Conservation (phyloP, 768 basidiomycete species). For the Boletales sp. region DNA sequence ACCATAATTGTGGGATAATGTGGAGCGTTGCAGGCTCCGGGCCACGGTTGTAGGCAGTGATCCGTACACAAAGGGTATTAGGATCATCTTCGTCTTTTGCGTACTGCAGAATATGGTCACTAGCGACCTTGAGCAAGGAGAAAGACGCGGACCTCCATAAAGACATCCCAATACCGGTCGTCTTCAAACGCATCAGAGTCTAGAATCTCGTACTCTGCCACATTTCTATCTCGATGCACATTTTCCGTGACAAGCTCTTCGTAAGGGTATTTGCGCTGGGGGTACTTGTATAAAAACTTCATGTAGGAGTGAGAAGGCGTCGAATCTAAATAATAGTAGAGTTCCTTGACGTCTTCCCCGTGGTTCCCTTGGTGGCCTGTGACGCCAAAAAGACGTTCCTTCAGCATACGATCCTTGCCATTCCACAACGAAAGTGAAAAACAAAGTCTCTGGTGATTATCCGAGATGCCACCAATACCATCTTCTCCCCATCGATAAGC, state of each 20-base stretch:
- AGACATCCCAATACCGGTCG: constrained; percentile 97
- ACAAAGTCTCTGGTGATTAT: constrained; percentile 94
- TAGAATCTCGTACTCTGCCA: constrained; percentile 88
- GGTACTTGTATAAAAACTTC: constrained; percentile 99
- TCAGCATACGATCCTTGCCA: constrained; percentile 88
- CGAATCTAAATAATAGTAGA: constrained; percentile 98
- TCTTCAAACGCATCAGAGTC: constrained; percentile 91
- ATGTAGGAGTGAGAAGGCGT: constrained; percentile 99
- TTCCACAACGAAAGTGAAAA: constrained; percentile 94
- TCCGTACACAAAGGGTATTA: constrained; percentile 85
- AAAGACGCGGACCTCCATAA: constrained; percentile 73
- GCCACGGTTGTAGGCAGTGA: constrained; percentile 95
- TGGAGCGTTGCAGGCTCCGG: constrained; percentile 93
- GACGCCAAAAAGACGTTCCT: constrained; percentile 94
- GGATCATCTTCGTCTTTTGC: constrained; percentile 95
- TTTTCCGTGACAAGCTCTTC: constrained; percentile 90
- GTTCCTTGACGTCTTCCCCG: constrained; percentile 98
- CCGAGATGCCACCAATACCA: constrained; percentile 94
- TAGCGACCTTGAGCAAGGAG: constrained; percentile 3
- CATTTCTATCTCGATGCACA: constrained; percentile 75
- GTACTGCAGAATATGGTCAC: constrained; percentile 52
- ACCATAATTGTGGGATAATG: constrained; percentile 94
- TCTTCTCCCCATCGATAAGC: constrained; percentile 99
- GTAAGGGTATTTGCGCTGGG: constrained; percentile 89
- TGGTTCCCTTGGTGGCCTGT: constrained; percentile 98